Base-by-base conservation (phyloP, 371 early-diverging fungal species). In the Basidiobolus heterosporus region DNA sequence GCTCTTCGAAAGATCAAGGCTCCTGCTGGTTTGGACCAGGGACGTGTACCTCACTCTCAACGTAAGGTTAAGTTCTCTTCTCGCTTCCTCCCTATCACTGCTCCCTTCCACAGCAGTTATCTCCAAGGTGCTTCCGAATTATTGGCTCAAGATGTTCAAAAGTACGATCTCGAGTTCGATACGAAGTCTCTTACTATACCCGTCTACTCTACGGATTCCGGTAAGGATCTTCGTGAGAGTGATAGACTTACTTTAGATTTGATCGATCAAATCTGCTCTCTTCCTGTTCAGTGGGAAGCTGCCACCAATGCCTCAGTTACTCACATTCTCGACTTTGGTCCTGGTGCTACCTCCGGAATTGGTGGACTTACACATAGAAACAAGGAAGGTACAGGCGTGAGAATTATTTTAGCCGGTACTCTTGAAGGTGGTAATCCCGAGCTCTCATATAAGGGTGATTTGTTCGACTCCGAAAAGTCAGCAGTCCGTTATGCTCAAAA, bases 301-400 rank as follows among this genome's bases (percentile, higher is more conserved):
- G 89, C 91, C 11, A 86, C 88, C 30, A 67, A 67, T 41, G 56
- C 72, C 44, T 68, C 66, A 38, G 64, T 82, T 57, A 89, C 91
- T 11, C 94, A 93, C 57, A 74, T 91, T 37, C 65, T 93, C 41
- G 94, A 93, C 67, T 93, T 91, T 64, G 94, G 94, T 15, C 92
- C 92, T 4, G 90, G 91, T 54, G 89, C 88, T 46, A 67, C 86
- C 35, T 83, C 86, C 8, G 93, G 91, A 49, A 77, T 83, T 54
- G 84, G 82, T 55, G 78, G 78, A 43, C 65, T 94, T 55, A 90
- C 90, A 16, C 75, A 88, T 61, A 82, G 91, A 53, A 91, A 91
- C 74, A 88, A 85, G 74, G 90, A 91, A 55, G 94, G 94, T 45
- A 80, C 85, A n/a, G 94, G 94, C 53, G 87, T 88, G 40, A 88